Conservation (phyloP, 257 asterid species). For the Jaltomata sinuosa region DNA sequence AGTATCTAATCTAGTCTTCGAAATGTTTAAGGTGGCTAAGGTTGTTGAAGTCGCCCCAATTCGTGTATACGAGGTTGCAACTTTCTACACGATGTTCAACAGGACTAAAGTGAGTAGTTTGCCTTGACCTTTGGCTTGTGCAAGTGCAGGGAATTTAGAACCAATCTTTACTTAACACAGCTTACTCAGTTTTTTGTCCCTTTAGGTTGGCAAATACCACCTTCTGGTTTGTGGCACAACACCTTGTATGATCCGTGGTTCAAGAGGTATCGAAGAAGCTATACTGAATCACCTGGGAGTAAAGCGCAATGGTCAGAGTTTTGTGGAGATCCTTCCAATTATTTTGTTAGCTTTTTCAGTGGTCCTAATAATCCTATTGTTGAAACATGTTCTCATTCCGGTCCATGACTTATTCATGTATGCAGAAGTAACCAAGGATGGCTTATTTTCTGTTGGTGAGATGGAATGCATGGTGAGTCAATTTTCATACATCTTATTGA, state of each 20-base stretch:
- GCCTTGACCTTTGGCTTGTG: neutral
- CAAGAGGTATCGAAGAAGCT: constrained; percentile 86
- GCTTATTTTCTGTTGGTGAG: constrained; percentile 97
- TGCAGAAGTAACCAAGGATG: constrained; percentile 98
- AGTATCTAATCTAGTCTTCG: neutral
- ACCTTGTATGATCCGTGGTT: constrained; percentile 98
- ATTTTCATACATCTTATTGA: neutral
- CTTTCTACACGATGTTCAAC: constrained; percentile 98
- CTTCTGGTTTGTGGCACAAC: constrained; percentile 98
- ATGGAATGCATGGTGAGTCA: constrained; percentile 97
- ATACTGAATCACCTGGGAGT: constrained; percentile 87
- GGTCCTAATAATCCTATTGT: neutral
- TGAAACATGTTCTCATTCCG: constrained; percentile 2
- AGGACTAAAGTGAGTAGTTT: constrained; percentile 59
- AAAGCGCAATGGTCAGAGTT: constrained; percentile 77
- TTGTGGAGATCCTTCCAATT: neutral
- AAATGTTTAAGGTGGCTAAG: constrained; percentile 67
- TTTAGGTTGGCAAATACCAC: constrained; percentile 93
- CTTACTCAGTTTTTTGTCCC: constrained; percentile 10
- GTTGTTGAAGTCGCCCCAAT: constrained; percentile 92
- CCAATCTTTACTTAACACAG: neutral
- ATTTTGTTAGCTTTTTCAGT: neutral
- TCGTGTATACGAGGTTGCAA: constrained; percentile 97
- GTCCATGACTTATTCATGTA: neutral
- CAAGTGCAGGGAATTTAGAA: neutral